phyloP scores from a whole-genome alignment of 108 stramenopile genomes.

The Skeletonema costatum region DNA sequence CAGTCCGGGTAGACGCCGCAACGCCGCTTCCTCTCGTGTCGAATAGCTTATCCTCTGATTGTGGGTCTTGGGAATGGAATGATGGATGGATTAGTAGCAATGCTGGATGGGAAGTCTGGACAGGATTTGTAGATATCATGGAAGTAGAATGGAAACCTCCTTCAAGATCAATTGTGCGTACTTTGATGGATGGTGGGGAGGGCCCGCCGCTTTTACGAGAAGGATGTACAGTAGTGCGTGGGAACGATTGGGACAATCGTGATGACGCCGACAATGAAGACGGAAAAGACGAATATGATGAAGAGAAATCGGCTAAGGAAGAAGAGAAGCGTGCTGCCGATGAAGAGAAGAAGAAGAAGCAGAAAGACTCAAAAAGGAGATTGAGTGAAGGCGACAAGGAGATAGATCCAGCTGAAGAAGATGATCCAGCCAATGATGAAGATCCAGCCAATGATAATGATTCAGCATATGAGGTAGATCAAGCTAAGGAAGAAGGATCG shows the following conservation, averaged over 20 bases:
- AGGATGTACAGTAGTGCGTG: constrained; percentile 77
- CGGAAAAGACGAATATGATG: constrained; percentile 75
- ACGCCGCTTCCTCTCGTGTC: constrained; percentile 43
- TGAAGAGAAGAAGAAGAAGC: constrained; percentile 16
- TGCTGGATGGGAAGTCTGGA: constrained; percentile 67
- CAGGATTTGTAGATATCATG: constrained; percentile 60
- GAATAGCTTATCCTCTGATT: not conserved
- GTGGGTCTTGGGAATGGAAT: constrained; percentile 59
- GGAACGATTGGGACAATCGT: constrained; percentile 65
- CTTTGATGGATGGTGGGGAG: constrained; percentile 88
- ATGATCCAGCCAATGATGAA: constrained; percentile 41
- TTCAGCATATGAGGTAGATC: constrained; percentile 10
- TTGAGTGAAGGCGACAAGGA: constrained; percentile 2
- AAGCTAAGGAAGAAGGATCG: constrained; percentile 3
- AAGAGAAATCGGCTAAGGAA: constrained; percentile 66
- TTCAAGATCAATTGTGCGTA: constrained; percentile 59
- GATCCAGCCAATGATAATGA: constrained; percentile 27
- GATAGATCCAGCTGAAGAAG: constrained; percentile 14
- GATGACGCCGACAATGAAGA: constrained; percentile 57
- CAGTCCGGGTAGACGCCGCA: constrained; percentile 63
- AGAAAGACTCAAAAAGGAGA: constrained; percentile 14
- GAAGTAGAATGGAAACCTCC: constrained; percentile 78
- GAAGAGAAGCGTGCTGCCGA: constrained; percentile 41
- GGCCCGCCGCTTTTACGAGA: constrained; percentile 85
- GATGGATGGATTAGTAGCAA: constrained; percentile 80